Conservation (phyloP, 352 stramenopile genomes). For the Phytophthora multivora region DNA sequence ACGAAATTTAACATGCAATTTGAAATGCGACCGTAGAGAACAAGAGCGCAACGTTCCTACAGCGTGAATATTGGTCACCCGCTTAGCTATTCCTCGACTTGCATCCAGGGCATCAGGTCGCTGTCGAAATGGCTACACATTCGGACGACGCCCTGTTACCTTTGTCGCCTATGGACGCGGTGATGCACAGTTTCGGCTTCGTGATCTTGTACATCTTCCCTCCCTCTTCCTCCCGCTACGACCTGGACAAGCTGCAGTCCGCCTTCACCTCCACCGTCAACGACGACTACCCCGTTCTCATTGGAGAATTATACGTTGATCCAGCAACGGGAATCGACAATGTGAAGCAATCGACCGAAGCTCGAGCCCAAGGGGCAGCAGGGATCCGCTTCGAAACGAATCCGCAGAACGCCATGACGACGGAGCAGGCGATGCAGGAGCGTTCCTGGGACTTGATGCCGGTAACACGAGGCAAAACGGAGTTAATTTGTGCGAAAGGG, state of each 20-base stretch:
- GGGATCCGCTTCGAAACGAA: slow-evolving; percentile 47
- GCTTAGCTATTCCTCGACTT: background rate
- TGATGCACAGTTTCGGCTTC: slow-evolving; percentile 52
- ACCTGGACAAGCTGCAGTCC: slow-evolving; percentile 45
- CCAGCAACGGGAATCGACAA: slow-evolving; percentile 31
- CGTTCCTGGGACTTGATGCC: slow-evolving; percentile 47
- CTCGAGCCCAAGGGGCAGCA: slow-evolving; percentile 17
- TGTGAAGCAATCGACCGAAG: slow-evolving; percentile 31
- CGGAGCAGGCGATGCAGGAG: slow-evolving; percentile 34
- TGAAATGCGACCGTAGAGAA: slow-evolving; percentile 1
- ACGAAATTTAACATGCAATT: too few species aligned
- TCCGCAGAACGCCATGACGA: slow-evolving; percentile 22
- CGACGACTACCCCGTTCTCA: slow-evolving; percentile 56
- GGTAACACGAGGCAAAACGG: slow-evolving; percentile 2
- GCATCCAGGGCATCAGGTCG: background rate
- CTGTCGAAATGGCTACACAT: background rate
- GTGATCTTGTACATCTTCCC: slow-evolving; percentile 65
- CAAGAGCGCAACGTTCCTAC: slow-evolving; percentile 13
- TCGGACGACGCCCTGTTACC: slow-evolving; percentile 16
- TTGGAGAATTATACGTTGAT: slow-evolving; percentile 40
- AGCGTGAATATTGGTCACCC: background rate
- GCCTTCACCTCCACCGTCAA: slow-evolving; percentile 42
- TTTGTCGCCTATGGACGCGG: slow-evolving; percentile 56
- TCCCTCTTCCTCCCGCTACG: slow-evolving; percentile 24
- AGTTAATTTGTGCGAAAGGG: slow-evolving; percentile 44